Evolutionary conservation across 2,329 filamentous ascomycete genomes (phyloP).

Genomic region (Aspergillus sp.): DNA sequence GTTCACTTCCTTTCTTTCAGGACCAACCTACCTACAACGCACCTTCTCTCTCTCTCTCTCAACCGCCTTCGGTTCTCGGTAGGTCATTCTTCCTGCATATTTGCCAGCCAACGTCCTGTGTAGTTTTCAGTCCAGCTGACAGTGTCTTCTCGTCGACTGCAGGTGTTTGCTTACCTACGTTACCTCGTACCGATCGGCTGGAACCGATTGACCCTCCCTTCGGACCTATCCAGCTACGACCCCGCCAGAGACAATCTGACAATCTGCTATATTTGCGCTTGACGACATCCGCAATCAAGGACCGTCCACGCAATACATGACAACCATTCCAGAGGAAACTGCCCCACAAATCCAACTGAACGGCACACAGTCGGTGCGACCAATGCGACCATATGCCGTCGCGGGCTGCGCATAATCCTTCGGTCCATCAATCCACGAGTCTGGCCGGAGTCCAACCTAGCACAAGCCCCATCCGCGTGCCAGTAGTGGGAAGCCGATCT

Average conservation of each 20-base stretch:
- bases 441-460: conserved; percentile 20
- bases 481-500: conserved; percentile 21
- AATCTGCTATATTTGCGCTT: background rate
- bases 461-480: conserved; percentile 17
- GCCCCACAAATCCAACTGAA: background rate
- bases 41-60: background rate
- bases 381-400: conserved; percentile 40
- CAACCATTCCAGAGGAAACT: background rate
- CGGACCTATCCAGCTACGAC: too few relatives aligned
- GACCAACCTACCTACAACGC: background rate
- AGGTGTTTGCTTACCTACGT: background rate
- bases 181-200: background rate
- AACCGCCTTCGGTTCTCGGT: background rate
- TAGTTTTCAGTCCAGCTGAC: background rate
- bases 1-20: background rate
- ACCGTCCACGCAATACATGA: background rate
- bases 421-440: conserved; percentile 27
- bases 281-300: background rate
- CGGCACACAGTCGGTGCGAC: conserved; percentile 4
- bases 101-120: background rate
- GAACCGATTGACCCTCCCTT: background rate
- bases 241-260: too few relatives aligned
- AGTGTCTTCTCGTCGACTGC: background rate
- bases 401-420: conserved; percentile 32
- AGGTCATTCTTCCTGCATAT: background rate